Evolutionary conservation across 2,329 filamentous ascomycete species (phyloP).

Genomic region (Aspergillus tubingensis): DNA sequence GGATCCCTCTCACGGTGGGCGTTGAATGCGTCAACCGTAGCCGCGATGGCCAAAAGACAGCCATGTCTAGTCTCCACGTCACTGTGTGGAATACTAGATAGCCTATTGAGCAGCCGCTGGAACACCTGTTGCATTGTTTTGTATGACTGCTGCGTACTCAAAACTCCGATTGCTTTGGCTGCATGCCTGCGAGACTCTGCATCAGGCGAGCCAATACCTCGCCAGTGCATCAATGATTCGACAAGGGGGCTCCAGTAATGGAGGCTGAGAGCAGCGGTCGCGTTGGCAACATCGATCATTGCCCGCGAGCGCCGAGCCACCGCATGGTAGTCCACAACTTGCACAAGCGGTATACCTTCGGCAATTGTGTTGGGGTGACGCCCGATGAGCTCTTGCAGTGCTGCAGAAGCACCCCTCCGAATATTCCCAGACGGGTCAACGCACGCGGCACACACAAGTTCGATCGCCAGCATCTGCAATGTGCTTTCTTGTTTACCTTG

Average conservation of each 20-base stretch:
- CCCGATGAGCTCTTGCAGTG: conserved; percentile 89
- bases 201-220: conserved; percentile 82
- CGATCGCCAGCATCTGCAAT: conserved; percentile 75
- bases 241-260: conserved; percentile 70
- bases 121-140: conserved; percentile 34
- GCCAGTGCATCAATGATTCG: conserved; percentile 75
- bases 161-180: conserved; percentile 65
- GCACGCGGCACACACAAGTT: conserved; percentile 78
- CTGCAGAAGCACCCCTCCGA: conserved; percentile 85
- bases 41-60: conserved; percentile 44
- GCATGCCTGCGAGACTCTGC: conserved; percentile 70
- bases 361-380: conserved; percentile 83
- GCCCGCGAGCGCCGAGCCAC: conserved; percentile 85
- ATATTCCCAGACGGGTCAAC: conserved; percentile 93
- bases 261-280: conserved; percentile 65
- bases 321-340: conserved; percentile 88
- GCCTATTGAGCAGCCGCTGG: conserved; percentile 34
- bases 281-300: conserved; percentile 72
- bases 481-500: conserved; percentile 46
- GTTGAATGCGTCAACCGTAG: conserved; percentile 40
- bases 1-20: conserved; percentile 17
- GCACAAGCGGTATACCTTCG: conserved; percentile 81
- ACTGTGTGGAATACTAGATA: conserved; percentile 41
- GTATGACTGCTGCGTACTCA: conserved; percentile 38
- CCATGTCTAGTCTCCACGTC: conserved; percentile 49